phyloP scores from a whole-genome alignment of 2,329 filamentous ascomycete genomes.

The Sporothrix protearum region DNA sequence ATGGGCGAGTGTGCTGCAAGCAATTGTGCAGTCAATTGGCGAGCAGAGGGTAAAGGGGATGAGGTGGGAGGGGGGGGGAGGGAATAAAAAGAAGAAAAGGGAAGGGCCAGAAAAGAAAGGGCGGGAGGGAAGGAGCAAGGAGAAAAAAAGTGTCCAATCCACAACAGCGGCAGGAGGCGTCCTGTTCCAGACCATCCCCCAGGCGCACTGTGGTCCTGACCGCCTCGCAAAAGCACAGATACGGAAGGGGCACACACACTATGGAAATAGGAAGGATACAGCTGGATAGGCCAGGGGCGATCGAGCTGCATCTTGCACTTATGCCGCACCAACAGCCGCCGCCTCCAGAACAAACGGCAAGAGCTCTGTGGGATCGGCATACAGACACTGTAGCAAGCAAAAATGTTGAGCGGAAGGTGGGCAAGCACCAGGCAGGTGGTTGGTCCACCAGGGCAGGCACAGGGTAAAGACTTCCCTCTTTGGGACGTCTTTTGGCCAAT shows the following conservation, averaged over 20 bases:
- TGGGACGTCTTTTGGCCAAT: not conserved
- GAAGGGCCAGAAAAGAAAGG: not conserved
- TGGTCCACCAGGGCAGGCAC: not conserved
- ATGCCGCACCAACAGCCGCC: conserved; percentile 7
- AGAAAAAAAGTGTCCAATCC: conserved; percentile 10
- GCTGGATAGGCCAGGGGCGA: not conserved
- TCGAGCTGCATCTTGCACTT: conserved; percentile 8
- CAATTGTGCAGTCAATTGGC: conserved; percentile 23
- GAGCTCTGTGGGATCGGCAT: conserved; percentile 4
- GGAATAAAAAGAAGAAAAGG: not conserved
- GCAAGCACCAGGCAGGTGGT: not conserved
- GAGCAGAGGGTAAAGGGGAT: not conserved
- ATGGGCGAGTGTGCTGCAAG: conserved; percentile 32
- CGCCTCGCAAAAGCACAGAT: conserved; percentile 16
- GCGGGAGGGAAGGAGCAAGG: not conserved
- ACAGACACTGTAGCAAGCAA: conserved; percentile 1
- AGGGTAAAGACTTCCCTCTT: conserved; percentile 7
- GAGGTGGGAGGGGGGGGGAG: not conserved
- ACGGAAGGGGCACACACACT: not conserved
- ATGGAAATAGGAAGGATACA: not conserved
- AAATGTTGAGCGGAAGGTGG: conserved; percentile 18
- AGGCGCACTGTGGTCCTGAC: conserved; percentile 1
- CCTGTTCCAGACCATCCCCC: not conserved
- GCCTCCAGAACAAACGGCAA: not conserved
- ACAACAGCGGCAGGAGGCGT: not conserved